Evolutionary conservation across 345 rosid genomes (phyloP).

Genomic region (Linum trigynum): DNA sequence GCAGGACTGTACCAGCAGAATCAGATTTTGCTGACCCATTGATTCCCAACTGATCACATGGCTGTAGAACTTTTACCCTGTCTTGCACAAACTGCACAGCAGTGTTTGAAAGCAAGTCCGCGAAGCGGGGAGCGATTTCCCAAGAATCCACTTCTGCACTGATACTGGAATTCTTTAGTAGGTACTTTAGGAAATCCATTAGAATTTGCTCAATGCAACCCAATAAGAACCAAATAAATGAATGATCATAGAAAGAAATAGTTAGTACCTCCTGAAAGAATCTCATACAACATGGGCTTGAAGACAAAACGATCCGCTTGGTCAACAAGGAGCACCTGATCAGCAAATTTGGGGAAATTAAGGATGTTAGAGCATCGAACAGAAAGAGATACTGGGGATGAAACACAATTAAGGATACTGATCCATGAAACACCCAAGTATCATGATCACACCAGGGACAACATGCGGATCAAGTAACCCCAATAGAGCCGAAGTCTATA

Average conservation of each 20-base stretch:
- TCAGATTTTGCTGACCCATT: slow-evolving; percentile 36
- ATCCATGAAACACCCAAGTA: background rate
- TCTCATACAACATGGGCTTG: slow-evolving; percentile 93
- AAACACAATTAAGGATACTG: background rate
- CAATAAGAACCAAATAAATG: background rate
- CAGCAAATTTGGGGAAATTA: slow-evolving; percentile 5
- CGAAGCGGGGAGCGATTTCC: slow-evolving; percentile 96
- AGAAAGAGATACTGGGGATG: background rate
- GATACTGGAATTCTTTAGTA: background rate
- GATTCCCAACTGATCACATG: slow-evolving; percentile 51
- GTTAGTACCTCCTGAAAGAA: slow-evolving; percentile 68
- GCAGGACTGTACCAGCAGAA: slow-evolving; percentile 73
- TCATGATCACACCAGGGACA: background rate
- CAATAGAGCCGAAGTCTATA: background rate
- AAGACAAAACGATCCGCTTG: slow-evolving; percentile 91
- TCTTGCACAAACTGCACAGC: slow-evolving; percentile 65
- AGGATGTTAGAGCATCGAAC: background rate
- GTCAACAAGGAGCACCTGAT: slow-evolving; percentile 84
- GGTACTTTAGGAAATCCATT: slow-evolving; percentile 4
- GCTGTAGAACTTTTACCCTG: slow-evolving; percentile 61
- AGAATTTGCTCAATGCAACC: background rate
- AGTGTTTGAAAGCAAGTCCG: slow-evolving; percentile 70
- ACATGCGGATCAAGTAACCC: background rate
- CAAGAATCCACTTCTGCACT: slow-evolving; percentile 86
- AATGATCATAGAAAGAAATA: background rate